A percentile compares a stretch with the other conserved stretches of the same genome.
These are phyloP conservation scores for Fraxinus greggii DNA, from an alignment of 305 asterid genomes.

Conservation along the genomic window DNA sequence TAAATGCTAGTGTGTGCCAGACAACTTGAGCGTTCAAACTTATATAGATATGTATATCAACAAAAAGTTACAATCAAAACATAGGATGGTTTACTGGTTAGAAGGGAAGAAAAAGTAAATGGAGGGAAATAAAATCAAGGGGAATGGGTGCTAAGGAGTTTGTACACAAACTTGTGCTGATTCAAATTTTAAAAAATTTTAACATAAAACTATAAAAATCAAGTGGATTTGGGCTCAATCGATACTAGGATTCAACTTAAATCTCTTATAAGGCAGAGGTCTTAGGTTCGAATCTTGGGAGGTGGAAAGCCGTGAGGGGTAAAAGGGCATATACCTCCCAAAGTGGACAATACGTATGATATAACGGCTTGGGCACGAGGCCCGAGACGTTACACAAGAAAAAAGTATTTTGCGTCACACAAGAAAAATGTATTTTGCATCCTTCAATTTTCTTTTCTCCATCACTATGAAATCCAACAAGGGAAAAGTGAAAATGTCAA, in stretches of 20 bases:
- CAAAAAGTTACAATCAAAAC: neutral
- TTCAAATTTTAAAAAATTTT: neutral
- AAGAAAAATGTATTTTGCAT: neutral
- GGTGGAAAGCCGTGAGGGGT: neutral
- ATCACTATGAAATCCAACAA: neutral
- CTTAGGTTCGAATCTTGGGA: neutral
- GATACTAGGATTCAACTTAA: neutral
- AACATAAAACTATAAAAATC: neutral
- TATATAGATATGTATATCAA: neutral
- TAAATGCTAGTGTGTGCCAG: neutral
- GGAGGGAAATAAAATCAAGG: neutral
- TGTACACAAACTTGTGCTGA: neutral
- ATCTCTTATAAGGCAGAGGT: neutral
- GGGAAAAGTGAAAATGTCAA: neutral
- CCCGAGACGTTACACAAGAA: neutral
- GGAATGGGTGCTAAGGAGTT: conserved; percentile 10
- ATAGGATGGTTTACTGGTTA: neutral
- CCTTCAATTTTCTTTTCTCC: neutral
- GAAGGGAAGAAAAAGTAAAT: conserved; percentile 8
- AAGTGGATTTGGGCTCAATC: neutral
- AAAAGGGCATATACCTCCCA: neutral
- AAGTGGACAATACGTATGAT: neutral
- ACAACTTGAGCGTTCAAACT: neutral
- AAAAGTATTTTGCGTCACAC: neutral
- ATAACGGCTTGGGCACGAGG: neutral